Evolutionary conservation across 805 yeast genomes (phyloP).

Genomic region (Cyberlindnera xylosilytica): DNA sequence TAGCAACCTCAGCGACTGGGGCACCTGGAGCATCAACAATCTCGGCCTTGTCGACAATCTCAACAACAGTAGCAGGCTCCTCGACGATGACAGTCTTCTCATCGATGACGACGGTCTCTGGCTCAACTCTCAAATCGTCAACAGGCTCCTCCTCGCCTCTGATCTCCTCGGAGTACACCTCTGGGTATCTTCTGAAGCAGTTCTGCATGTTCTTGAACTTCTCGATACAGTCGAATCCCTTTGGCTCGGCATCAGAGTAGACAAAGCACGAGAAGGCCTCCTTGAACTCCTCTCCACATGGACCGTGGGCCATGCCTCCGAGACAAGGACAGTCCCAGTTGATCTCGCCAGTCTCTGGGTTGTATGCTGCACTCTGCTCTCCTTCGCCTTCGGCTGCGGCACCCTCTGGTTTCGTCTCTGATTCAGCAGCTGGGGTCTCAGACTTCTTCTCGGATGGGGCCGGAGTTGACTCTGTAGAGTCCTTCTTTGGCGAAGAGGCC

Average conservation of each 20-base stretch:
- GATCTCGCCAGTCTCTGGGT: conserved; percentile 97
- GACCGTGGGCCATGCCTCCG: conserved; percentile 99
- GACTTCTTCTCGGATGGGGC: not conserved
- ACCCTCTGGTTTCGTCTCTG: conserved; percentile 11
- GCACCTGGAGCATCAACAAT: conserved; percentile 5
- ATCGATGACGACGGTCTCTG: conserved; percentile 11
- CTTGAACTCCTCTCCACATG: conserved; percentile 95
- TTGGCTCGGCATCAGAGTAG: conserved; percentile 90
- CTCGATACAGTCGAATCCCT: conserved; percentile 92
- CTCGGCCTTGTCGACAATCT: conserved; percentile 6
- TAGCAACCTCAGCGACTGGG: not conserved
- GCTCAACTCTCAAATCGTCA: conserved; percentile 17
- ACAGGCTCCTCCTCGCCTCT: conserved; percentile 65
- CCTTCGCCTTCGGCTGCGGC: conserved; percentile 27
- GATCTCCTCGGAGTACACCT: conserved; percentile 87
- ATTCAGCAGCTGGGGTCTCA: conserved; percentile 6
- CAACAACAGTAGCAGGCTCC: not conserved
- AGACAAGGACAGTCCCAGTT: conserved; percentile 99
- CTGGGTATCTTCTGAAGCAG: conserved; percentile 92
- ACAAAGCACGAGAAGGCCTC: conserved; percentile 94
- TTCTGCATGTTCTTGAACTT: conserved; percentile 89
- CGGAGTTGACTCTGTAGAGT: conserved; percentile 1
- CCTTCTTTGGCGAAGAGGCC: conserved; percentile 3
- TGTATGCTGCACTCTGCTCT: conserved; percentile 66
- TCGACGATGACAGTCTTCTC: not conserved